phyloP scores from a whole-genome alignment of 2,329 filamentous ascomycete genomes.

The Cercospora berteroae region DNA sequence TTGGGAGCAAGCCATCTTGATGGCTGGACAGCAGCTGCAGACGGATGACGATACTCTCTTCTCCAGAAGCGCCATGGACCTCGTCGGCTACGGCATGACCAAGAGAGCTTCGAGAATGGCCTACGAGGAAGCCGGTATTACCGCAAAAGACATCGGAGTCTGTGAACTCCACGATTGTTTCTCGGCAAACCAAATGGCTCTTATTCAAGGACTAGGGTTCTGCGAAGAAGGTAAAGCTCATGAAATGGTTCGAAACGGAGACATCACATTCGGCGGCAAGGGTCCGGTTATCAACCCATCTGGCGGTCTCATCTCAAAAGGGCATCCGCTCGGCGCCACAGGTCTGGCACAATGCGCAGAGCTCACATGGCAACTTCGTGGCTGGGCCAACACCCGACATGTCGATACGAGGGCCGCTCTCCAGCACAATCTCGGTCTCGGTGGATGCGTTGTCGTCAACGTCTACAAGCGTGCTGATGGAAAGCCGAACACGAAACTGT shows the following conservation, averaged over 20 bases:
- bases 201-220: slow-evolving; percentile 81
- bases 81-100: slow-evolving; percentile 87
- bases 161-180: slow-evolving; percentile 97
- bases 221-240: slow-evolving; percentile 78
- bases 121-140: slow-evolving; percentile 68
- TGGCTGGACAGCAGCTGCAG: slow-evolving; percentile 84
- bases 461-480: slow-evolving; percentile 86
- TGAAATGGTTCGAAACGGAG: slow-evolving; percentile 80
- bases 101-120: slow-evolving; percentile 67
- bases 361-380: slow-evolving; percentile 89
- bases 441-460: slow-evolving; percentile 85
- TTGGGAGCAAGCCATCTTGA: slow-evolving; percentile 75
- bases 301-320: slow-evolving; percentile 92
- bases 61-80: slow-evolving; percentile 75
- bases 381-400: slow-evolving; percentile 85
- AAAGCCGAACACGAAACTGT: slow-evolving; percentile 58
- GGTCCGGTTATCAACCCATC: slow-evolving; percentile 85
- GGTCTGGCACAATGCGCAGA: slow-evolving; percentile 96
- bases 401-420: slow-evolving; percentile 67
- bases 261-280: slow-evolving; percentile 85
- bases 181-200: slow-evolving; percentile 89
- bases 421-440: slow-evolving; percentile 91
- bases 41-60: slow-evolving; percentile 81
- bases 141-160: slow-evolving; percentile 69
- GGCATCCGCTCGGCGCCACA: slow-evolving; percentile 88